A percentile compares a stretch with the other conserved stretches of the same genome.
Conservation (phyloP, 1,284 basidiomycete species). For the Trametes versicolor region DNA sequence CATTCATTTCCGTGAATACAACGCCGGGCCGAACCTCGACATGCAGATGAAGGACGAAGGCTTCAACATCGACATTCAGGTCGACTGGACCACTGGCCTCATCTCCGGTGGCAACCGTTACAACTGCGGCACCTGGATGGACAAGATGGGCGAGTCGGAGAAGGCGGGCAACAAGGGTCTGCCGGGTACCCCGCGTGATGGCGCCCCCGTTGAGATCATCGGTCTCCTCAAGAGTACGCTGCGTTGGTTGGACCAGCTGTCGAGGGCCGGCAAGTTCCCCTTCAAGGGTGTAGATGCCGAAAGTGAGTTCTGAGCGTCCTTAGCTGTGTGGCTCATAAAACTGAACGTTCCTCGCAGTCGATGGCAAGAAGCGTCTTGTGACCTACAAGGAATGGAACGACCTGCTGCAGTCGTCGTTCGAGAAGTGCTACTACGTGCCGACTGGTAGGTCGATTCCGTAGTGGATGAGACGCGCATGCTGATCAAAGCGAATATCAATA, state of each 20-base stretch:
- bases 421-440: slow-evolving; percentile 92
- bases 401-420: slow-evolving; percentile 88
- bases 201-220: slow-evolving; percentile 95
- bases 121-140: slow-evolving; percentile 96
- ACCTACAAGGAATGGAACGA: slow-evolving; percentile 93
- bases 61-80: slow-evolving; percentile 93
- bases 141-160: slow-evolving; percentile 94
- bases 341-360: slow-evolving; percentile 57
- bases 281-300: slow-evolving; percentile 89
- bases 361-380: slow-evolving; percentile 76
- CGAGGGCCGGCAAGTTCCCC: slow-evolving; percentile 78
- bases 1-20: slow-evolving; percentile 95
- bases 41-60: slow-evolving; percentile 95
- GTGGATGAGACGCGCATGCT: neutral
- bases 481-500: slow-evolving; percentile 22
- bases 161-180: slow-evolving; percentile 94
- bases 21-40: slow-evolving; percentile 95
- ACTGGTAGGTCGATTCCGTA: slow-evolving; percentile 53
- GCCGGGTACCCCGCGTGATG: slow-evolving; percentile 95
- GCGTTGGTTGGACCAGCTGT: slow-evolving; percentile 85
- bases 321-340: neutral
- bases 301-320: slow-evolving; percentile 60
- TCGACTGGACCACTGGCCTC: slow-evolving; percentile 95
- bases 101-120: slow-evolving; percentile 88
- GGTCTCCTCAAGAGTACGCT: slow-evolving; percentile 94